Evolutionary conservation across 805 yeast genomes (phyloP).

Genomic region (Nakazawaea ambrosiae): DNA sequence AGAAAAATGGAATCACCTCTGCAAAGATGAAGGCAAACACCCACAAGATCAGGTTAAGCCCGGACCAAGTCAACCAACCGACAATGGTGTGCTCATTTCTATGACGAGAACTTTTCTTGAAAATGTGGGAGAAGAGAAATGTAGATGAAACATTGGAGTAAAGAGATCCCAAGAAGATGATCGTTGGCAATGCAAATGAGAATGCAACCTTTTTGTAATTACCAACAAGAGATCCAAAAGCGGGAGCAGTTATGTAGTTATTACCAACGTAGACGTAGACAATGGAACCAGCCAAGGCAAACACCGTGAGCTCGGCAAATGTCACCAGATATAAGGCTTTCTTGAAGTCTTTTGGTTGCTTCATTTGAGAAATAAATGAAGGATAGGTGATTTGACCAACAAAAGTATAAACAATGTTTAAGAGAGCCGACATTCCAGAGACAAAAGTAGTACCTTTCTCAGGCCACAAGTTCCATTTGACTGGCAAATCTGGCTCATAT

Average conservation of each 20-base stretch:
- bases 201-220: conserved; percentile 46
- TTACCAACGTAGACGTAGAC: conserved; percentile 53
- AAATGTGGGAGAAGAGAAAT: conserved; percentile 41
- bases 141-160: conserved; percentile 50
- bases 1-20: conserved; percentile 59
- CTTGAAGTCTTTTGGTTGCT: conserved; percentile 46
- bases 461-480: conserved; percentile 43
- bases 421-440: conserved; percentile 45
- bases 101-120: conserved; percentile 34
- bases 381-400: conserved; percentile 62
- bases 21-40: conserved; percentile 49
- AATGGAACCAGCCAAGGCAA: conserved; percentile 49
- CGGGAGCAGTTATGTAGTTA: conserved; percentile 49
- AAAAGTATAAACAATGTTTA: conserved; percentile 56
- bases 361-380: conserved; percentile 55
- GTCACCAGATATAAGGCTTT: conserved; percentile 51
- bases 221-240: conserved; percentile 44
- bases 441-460: conserved; percentile 46
- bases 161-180: conserved; percentile 47
- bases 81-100: conserved; percentile 37
- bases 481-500: conserved; percentile 30
- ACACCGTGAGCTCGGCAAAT: conserved; percentile 38
- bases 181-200: conserved; percentile 56
- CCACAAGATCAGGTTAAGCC: conserved; percentile 38
- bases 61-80: conserved; percentile 51